Base-by-base conservation (phyloP, 495 filamentous ascomycete species). In the Penicillium parvum region DNA sequence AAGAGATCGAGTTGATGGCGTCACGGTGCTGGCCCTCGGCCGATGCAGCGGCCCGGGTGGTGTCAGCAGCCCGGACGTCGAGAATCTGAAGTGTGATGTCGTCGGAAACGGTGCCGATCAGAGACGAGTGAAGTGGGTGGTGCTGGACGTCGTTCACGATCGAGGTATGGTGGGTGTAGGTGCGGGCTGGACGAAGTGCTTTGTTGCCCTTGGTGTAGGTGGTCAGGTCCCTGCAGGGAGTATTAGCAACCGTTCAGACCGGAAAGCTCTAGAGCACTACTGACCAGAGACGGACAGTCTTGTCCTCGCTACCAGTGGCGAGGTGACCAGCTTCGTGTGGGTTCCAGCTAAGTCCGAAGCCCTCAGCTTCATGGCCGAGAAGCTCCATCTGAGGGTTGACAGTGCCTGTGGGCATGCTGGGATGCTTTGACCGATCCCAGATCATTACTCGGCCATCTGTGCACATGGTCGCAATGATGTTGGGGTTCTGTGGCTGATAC, bases 61-160 rank as follows among this genome's bases (percentile, higher is more conserved):
- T 81, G n/a, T 80, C 72, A 0, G 76, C 30, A 37, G 76, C 71
- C 33, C 94, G 85, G 16, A 84, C 75, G 63, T 99, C 94, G 37
- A 97, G 73, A 39, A 99, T 85, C 61, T 95, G 86, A 27, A 97
- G 78, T 4, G 87, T 96, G 44, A 91, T 75, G 56, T 99, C 94
- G 59, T 99, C 94, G 15, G 94, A 97, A 2, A 95, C 92, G 11
- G 85, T 90, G 42, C 89, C 94, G 40, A 98, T 88, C 41, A 94
- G 78, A 38, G 79, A 79, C 26, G 78, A 77, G 43, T 88, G 85
- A 34, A 88, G 69, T 18, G 91, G 90, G 57, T 96, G 90, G 59
- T 95, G 83, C 64, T 96, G 86, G 26, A 99, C 92, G 54, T 97
- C 94, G 55, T 97, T 97, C 52, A 99, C 94, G 27, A 90, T 87